Evolutionary conservation across 2,329 filamentous ascomycete genomes (phyloP).

Genomic region (Didymella exigua): DNA sequence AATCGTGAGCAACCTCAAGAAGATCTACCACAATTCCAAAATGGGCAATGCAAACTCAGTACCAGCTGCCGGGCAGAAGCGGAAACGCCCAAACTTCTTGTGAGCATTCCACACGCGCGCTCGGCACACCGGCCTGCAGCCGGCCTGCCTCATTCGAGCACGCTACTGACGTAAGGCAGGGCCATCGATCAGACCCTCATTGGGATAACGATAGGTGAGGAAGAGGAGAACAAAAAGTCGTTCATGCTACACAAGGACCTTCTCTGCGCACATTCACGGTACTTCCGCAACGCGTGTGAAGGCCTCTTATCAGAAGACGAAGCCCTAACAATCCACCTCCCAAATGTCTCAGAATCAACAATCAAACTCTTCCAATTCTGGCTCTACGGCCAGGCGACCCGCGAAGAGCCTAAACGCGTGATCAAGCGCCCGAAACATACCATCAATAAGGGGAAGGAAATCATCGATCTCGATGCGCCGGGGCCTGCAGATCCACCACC

Average conservation of each 20-base stretch:
- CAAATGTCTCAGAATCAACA: constrained; percentile 15
- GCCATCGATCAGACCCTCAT: constrained; percentile 19
- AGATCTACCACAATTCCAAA: constrained; percentile 8
- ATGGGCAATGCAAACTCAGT: constrained; percentile 16
- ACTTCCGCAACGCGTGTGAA: constrained; percentile 23
- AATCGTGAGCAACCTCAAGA: constrained; percentile 17
- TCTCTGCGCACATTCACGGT: constrained; percentile 20
- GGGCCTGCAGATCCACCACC: neutral
- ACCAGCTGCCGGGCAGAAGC: constrained; percentile 14
- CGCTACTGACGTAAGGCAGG: constrained; percentile 17
- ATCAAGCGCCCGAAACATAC: constrained; percentile 11
- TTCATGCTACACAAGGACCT: constrained; percentile 24
- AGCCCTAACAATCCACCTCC: constrained; percentile 15
- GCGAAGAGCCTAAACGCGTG: constrained; percentile 15
- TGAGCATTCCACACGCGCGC: constrained; percentile 3
- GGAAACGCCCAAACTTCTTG: constrained; percentile 18
- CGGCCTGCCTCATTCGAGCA: neutral
- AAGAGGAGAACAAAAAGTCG: constrained; percentile 13
- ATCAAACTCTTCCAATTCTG: constrained; percentile 25
- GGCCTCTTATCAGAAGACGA: constrained; percentile 18
- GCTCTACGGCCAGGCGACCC: constrained; percentile 23
- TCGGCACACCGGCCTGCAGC: neutral
- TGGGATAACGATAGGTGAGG: constrained; percentile 17
- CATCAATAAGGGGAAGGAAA: constrained; percentile 5
- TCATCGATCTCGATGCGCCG: constrained; percentile 5